Percentiles rank a stretch among this genome's conserved stretches.
phyloP scores from a whole-genome alignment of 768 basidiomycete genomes.

The Phlebiopsis flavidoalba region DNA sequence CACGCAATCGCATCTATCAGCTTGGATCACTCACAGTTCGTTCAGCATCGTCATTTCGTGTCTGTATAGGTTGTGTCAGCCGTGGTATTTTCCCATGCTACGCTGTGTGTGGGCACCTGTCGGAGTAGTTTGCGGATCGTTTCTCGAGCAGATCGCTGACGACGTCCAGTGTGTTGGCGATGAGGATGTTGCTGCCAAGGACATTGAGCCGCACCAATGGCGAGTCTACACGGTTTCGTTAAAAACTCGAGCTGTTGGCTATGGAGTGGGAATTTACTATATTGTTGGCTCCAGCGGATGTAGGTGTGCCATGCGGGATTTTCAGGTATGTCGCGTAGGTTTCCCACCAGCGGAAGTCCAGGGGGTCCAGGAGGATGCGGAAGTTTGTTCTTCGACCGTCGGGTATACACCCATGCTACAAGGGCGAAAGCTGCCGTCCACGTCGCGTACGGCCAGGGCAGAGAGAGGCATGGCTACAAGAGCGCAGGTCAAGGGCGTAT shows the following conservation, averaged over 20 bases:
- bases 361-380: slow-evolving; percentile 17
- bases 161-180: slow-evolving; percentile 27
- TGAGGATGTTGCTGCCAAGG: slow-evolving; percentile 20
- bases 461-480: neutral
- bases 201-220: slow-evolving; percentile 1
- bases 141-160: slow-evolving; percentile 32
- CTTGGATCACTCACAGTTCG: neutral
- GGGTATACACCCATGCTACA: neutral
- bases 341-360: neutral
- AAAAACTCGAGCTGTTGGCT: neutral
- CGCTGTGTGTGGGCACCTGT: slow-evolving; percentile 11
- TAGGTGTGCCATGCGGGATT: neutral
- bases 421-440: neutral
- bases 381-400: neutral
- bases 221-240: neutral
- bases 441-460: neutral
- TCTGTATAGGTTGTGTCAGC: neutral
- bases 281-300: neutral
- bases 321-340: neutral
- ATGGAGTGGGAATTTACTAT: neutral
- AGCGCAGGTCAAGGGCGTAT: too few relatives aligned
- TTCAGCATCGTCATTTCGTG: slow-evolving; percentile 11
- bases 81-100: neutral
- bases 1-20: neutral
- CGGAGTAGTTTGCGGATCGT: slow-evolving; percentile 28